phyloP scores from a whole-genome alignment of 306 rosid species.

The Cicer pinnatifidum region DNA sequence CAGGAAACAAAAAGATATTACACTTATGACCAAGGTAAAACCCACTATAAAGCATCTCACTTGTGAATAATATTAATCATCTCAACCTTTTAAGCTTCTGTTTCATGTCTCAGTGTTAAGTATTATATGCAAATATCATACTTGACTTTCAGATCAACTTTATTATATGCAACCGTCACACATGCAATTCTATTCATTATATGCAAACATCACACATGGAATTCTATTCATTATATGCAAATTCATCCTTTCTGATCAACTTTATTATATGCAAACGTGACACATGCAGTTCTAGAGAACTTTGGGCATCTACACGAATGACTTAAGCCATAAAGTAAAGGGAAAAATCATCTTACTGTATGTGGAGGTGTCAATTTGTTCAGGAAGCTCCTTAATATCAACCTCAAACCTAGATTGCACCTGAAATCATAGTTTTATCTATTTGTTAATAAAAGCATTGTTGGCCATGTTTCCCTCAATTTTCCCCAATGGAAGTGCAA shows the following conservation, averaged over 20 bases:
- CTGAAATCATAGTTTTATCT: conserved; percentile 52
- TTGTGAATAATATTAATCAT: background rate
- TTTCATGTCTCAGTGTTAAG: background rate
- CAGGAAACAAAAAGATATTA: conserved; percentile 33
- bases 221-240: background rate
- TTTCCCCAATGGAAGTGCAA: conserved; percentile 4
- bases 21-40: conserved; percentile 7
- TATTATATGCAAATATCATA: background rate
- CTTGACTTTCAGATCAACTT: background rate
- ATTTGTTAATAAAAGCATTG: conserved; percentile 51
- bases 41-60: background rate
- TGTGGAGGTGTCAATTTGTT: conserved; percentile 92
- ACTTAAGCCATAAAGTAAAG: background rate
- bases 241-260: background rate
- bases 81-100: background rate
- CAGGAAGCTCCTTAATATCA: conserved; percentile 95
- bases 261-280: background rate
- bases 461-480: background rate
- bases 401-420: conserved; percentile 98
- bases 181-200: background rate
- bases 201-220: background rate
- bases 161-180: background rate
- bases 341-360: conserved; percentile 67
- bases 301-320: background rate
- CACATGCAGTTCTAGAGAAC: background rate